Conservation (phyloP, 768 basidiomycete species). For the Psilocybe tampanensis region DNA sequence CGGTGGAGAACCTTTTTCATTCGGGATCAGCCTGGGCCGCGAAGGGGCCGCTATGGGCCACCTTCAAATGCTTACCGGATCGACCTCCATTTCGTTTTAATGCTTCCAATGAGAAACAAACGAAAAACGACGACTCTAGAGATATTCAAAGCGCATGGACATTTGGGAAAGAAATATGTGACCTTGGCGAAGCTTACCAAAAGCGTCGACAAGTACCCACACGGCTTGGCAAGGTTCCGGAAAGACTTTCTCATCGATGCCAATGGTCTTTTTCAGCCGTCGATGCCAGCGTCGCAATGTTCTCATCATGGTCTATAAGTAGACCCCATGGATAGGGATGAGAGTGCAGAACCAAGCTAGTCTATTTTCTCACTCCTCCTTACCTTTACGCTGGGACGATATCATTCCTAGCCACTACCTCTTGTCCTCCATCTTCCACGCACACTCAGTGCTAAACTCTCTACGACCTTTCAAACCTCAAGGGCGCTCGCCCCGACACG, state of each 20-base stretch:
- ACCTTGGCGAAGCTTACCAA: slow-evolving; percentile 8
- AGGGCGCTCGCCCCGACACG: slow-evolving; percentile 16
- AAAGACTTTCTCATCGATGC: slow-evolving; percentile 11
- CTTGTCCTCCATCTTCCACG: slow-evolving; percentile 14
- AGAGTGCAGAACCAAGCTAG: slow-evolving; percentile 17
- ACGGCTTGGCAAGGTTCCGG: slow-evolving; percentile 6
- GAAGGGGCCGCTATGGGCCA: no score
- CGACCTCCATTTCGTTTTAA: no score
- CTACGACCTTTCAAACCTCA: slow-evolving; percentile 5
- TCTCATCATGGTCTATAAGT: slow-evolving; percentile 23
- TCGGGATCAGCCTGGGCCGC: no score
- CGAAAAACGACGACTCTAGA: neutral
- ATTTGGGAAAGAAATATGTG: slow-evolving; percentile 8
- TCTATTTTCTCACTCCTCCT: slow-evolving; percentile 24
- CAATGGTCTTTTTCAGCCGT: slow-evolving; percentile 3
- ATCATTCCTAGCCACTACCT: slow-evolving; percentile 16
- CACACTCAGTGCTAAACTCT: slow-evolving; percentile 2
- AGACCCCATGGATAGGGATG: slow-evolving; percentile 21
- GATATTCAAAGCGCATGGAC: slow-evolving; percentile 4
- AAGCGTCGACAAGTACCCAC: slow-evolving; percentile 13
- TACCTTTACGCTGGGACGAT: slow-evolving; percentile 24
- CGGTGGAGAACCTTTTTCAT: no score
- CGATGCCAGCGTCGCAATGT: slow-evolving; percentile 5
- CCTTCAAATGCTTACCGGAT: no score
- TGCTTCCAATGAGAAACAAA: no score